phyloP scores from a whole-genome alignment of 805 yeast genomes.

The Candida michaelii region DNA sequence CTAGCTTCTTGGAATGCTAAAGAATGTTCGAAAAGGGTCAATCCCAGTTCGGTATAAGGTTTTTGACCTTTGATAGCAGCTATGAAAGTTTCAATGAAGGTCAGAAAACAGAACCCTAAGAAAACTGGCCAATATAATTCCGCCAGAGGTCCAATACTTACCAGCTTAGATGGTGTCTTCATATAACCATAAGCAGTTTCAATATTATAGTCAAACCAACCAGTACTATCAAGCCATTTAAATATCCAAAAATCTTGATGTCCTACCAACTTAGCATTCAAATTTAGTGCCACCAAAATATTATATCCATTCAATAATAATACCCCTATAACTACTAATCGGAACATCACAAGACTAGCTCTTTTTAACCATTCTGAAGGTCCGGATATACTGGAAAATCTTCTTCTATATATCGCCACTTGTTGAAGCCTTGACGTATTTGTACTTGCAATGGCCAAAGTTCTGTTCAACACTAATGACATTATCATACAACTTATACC shows the following conservation, averaged over 20 bases:
- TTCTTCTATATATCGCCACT: conserved; percentile 17
- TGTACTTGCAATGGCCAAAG: conserved; percentile 38
- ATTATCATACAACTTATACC: conserved; percentile 38
- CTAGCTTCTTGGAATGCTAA: conserved; percentile 73
- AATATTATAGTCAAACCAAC: conserved; percentile 25
- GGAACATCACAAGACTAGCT: conserved; percentile 23
- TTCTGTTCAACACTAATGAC: conserved; percentile 39
- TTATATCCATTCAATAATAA: conserved; percentile 25
- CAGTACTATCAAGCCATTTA: conserved; percentile 14
- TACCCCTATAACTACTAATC: conserved; percentile 27
- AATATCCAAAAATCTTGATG: conserved; percentile 14
- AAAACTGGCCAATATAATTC: conserved; percentile 59
- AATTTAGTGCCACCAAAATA: conserved; percentile 33
- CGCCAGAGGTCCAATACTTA: conserved; percentile 49
- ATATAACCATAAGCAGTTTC: conserved; percentile 24
- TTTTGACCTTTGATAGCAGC: conserved; percentile 53
- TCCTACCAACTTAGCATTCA: conserved; percentile 19
- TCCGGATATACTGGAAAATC: conserved; percentile 5
- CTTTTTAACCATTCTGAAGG: conserved; percentile 20
- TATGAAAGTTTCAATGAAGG: conserved; percentile 65
- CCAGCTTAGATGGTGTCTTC: conserved; percentile 27
- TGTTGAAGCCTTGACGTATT: conserved; percentile 26
- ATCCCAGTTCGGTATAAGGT: conserved; percentile 64
- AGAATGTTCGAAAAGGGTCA: conserved; percentile 74
- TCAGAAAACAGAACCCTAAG: conserved; percentile 56